Conservation (phyloP, 306 rosid genomes). For the Arachis hypogaea region DNA sequence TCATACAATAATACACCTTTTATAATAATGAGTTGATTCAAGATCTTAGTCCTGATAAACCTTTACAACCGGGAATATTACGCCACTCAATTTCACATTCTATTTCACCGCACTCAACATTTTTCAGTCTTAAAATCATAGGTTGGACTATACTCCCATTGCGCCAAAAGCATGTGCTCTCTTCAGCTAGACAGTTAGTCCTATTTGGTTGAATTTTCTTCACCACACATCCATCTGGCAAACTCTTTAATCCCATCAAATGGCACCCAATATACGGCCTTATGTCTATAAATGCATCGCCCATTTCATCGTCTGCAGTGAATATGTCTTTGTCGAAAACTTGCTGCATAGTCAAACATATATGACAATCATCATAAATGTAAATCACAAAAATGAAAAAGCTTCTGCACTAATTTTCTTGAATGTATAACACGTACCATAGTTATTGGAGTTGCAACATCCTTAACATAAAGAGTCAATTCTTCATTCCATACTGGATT, state of each 20-base stretch:
- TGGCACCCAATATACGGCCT: slow-evolving; percentile 60
- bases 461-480: slow-evolving; percentile 62
- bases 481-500: slow-evolving; percentile 92
- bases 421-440: slow-evolving; percentile 47
- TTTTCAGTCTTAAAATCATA: slow-evolving; percentile 69
- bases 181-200: slow-evolving; percentile 61
- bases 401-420: too few species aligned
- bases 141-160: slow-evolving; percentile 64
- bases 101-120: slow-evolving; percentile 78
- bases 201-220: slow-evolving; percentile 64
- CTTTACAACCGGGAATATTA: slow-evolving; percentile 52
- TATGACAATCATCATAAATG: slow-evolving; percentile 12
- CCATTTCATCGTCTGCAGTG: slow-evolving; percentile 78
- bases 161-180: slow-evolving; percentile 71
- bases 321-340: slow-evolving; percentile 80
- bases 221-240: slow-evolving; percentile 65
- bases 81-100: slow-evolving; percentile 69
- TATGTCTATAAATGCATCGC: slow-evolving; percentile 77
- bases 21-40: background rate
- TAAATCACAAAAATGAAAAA: too few species aligned
- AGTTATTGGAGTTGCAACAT: slow-evolving; percentile 52
- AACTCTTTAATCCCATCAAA: slow-evolving; percentile 50
- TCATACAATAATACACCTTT: too few species aligned
- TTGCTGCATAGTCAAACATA: slow-evolving; percentile 40
- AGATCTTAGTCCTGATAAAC: slow-evolving; percentile 31